A percentile compares a stretch with the other conserved stretches of the same genome.
These are phyloP conservation scores for Phytopythium kandeliae DNA, from an alignment of 352 stramenopile genomes.

Conservation along the genomic window DNA sequence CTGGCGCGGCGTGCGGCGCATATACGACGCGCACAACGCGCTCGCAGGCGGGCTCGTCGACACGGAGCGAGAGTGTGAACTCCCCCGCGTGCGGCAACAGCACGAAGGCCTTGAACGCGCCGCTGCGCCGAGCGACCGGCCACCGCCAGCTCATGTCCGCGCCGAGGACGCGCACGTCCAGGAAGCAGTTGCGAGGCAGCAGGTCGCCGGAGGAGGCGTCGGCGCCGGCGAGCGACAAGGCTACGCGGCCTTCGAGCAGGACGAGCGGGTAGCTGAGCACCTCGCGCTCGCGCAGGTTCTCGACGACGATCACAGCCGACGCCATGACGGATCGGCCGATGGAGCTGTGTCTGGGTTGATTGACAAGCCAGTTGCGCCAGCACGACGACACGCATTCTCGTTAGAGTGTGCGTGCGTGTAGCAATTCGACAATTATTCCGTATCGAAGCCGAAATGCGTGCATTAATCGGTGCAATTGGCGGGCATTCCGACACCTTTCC, in stretches of 20 bases:
- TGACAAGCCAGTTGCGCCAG: too few relatives aligned
- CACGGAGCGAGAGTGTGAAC: slow-evolving; percentile 24
- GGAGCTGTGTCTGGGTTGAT: too few relatives aligned
- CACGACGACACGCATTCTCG: too few relatives aligned
- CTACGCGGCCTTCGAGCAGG: slow-evolving; percentile 40
- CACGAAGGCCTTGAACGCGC: slow-evolving; percentile 59
- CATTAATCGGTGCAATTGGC: too few relatives aligned
- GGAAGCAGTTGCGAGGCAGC: slow-evolving; percentile 18
- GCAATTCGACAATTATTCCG: too few relatives aligned
- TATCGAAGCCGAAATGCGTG: too few relatives aligned
- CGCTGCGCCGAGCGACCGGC: slow-evolving; percentile 31
- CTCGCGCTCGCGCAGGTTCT: slow-evolving; percentile 82
- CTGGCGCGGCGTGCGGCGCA: slow-evolving; percentile 13
- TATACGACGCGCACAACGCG: slow-evolving; percentile 35
- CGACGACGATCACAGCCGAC: slow-evolving; percentile 39
- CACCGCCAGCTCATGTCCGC: slow-evolving; percentile 21
- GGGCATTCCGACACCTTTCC: too few relatives aligned
- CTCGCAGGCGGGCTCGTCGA: slow-evolving; percentile 6
- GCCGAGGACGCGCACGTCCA: slow-evolving; percentile 34
- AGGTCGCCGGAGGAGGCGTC: neutral
- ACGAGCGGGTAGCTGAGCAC: slow-evolving; percentile 51
- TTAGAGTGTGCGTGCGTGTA: too few relatives aligned
- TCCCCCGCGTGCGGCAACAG: slow-evolving; percentile 40
- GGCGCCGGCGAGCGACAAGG: neutral
- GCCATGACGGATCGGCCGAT: neutral